Evolutionary conservation across 768 basidiomycete species (phyloP), one percentile per base, ranked within the genome.

Genomic region (Suillus sp.): DNA sequence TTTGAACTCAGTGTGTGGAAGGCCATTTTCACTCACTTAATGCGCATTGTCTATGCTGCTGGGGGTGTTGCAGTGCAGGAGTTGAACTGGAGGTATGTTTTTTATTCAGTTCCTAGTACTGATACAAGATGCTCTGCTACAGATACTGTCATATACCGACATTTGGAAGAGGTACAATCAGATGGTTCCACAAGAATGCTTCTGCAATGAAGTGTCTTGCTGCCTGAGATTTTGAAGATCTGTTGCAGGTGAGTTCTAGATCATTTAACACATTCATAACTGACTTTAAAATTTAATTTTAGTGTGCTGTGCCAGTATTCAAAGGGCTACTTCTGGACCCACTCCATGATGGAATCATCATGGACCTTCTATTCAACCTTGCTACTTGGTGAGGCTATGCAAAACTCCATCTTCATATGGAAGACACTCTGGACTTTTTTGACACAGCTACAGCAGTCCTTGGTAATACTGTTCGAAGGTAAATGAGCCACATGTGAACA

Each of bases 281-380:
- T 32, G 32, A 32, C 32, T 32, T 32, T 32, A 5, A 32, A 32
- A 38, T 42, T 25, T 16, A 38, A 54, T 32, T 58, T 11, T 22
- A 78, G 78, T 76, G 75, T 58, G 67, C 74, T 2, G 64, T 79
- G 8, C 78, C 80, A 3, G 74, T 70, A 14, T 78, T 80, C 59
- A 77, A 80, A 22, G 77, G 72, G 2, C 70, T 81, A 0, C 32
- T 32, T 32, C 32, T 32, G 4, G 32, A 32, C 32, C 32, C 32
- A 6, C 3, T 50, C 4, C 66, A 76, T 60, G 65, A 78, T 32
- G 42, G 22, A 3, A 48, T 64, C 9, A 47, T 75, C 22, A 42
- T 67, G 9, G 62, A 68, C n/a, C 62, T 79, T 2, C 58, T 77
- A 1, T 78, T 76, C 62, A 63, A 62, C 3, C 61, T 74, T 1